Conservation (phyloP, 2,329 filamentous ascomycete genomes). For the Atkinsonella hypoxylon region DNA sequence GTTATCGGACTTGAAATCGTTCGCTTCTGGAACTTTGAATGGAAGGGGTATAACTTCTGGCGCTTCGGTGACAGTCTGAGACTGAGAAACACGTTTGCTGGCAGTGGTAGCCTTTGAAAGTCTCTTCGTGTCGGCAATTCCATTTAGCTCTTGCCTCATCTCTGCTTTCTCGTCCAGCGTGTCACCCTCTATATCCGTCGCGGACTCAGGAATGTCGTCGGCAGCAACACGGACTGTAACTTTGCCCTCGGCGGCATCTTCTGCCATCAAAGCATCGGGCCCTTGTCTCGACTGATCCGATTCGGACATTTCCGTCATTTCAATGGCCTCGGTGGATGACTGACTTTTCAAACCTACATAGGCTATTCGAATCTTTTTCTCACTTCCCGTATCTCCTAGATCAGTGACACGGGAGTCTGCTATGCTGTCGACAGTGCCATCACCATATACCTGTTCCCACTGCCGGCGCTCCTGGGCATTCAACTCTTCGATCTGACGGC, state of each 20-base stretch:
- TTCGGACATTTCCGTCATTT: constrained; percentile 39
- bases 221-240: constrained; percentile 41
- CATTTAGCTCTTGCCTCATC: constrained; percentile 10
- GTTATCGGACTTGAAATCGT: constrained; percentile 29
- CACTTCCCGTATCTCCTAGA: constrained; percentile 34
- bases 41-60: constrained; percentile 51
- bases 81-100: constrained; percentile 9
- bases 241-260: constrained; percentile 28
- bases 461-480: constrained; percentile 48
- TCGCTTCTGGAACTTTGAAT: constrained; percentile 44
- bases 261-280: constrained; percentile 28
- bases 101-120: constrained; percentile 12
- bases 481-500: constrained; percentile 51
- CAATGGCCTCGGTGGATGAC: constrained; percentile 35
- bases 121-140: constrained; percentile 10
- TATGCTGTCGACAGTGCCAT: constrained; percentile 31
- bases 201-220: constrained; percentile 30
- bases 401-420: constrained; percentile 36
- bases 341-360: constrained; percentile 24
- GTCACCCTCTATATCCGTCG: constrained; percentile 13
- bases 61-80: constrained; percentile 21
- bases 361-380: constrained; percentile 28
- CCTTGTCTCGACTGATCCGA: constrained; percentile 18
- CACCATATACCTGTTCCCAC: constrained; percentile 72
- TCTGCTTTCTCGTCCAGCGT: constrained; percentile 18